These are phyloP conservation scores for Malus sylvestris DNA, from an alignment of 306 rosid species.

Conservation along the genomic window DNA sequence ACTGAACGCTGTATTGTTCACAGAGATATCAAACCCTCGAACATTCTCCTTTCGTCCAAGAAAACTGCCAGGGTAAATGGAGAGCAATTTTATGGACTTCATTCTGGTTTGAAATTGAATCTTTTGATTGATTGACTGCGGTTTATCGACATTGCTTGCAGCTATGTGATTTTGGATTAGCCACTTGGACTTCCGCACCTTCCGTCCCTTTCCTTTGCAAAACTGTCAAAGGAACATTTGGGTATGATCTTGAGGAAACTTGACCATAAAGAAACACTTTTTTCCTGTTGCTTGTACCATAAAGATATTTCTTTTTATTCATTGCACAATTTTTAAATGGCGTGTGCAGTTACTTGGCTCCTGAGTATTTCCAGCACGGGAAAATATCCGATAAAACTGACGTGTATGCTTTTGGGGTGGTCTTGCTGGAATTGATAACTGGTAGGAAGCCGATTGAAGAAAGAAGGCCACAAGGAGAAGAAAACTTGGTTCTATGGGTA, in stretches of 20 bases:
- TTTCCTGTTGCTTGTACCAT: constrained; percentile 2
- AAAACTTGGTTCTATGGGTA: constrained; percentile 93
- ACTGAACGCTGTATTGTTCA: constrained; percentile 96
- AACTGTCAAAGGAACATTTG: constrained; percentile 98
- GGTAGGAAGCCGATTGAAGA: constrained; percentile 92
- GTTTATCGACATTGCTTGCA: constrained; percentile 21
- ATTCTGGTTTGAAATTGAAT: background rate
- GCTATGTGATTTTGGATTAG: constrained; percentile 95
- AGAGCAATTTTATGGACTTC: constrained; percentile 6
- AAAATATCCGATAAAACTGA: constrained; percentile 93
- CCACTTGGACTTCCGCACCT: constrained; percentile 98
- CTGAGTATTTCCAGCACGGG: constrained; percentile 97
- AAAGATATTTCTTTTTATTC: background rate
- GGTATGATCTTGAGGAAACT: constrained; percentile 39
- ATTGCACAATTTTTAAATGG: background rate
- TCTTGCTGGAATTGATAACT: constrained; percentile 83
- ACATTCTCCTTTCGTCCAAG: constrained; percentile 88
- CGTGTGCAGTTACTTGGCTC: constrained; percentile 74
- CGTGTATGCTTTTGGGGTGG: constrained; percentile 91
- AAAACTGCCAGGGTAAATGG: constrained; percentile 65
- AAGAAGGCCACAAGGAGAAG: constrained; percentile 68
- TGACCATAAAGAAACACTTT: background rate
- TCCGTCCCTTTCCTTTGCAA: constrained; percentile 94
- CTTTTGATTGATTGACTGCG: constrained; percentile 12
- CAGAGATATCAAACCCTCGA: constrained; percentile 90